Conservation (phyloP, 1,139 yeast genomes). For the Suhomyces chickasaworum region DNA sequence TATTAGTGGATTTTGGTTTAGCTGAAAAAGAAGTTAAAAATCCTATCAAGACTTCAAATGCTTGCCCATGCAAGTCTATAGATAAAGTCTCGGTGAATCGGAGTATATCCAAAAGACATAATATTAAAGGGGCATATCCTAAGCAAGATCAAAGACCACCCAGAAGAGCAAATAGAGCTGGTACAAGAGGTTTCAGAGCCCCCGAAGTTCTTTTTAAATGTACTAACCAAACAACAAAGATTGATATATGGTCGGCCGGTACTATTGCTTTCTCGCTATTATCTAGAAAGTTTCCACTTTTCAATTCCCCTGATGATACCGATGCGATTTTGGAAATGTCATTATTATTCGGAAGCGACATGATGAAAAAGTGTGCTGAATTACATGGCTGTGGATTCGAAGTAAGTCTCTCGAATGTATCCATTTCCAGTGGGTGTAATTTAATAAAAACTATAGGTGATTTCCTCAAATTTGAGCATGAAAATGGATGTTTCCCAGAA, state of each 20-base stretch:
- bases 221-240: constrained; percentile 75
- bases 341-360: constrained; percentile 76
- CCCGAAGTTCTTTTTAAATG: constrained; percentile 92
- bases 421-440: constrained; percentile 30
- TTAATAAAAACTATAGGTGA: constrained; percentile 35
- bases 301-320: constrained; percentile 84
- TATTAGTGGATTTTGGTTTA: constrained; percentile 87
- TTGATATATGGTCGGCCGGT: constrained; percentile 94
- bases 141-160: constrained; percentile 84
- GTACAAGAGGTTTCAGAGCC: constrained; percentile 95
- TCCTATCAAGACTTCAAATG: constrained; percentile 22
- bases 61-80: constrained; percentile 20
- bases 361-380: constrained; percentile 73
- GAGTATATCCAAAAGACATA: constrained; percentile 37
- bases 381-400: constrained; percentile 90
- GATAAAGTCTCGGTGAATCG: constrained; percentile 25
- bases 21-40: constrained; percentile 56
- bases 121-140: constrained; percentile 67
- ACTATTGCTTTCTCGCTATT: constrained; percentile 76
- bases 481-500: constrained; percentile 38
- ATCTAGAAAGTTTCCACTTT: constrained; percentile 77
- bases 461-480: constrained; percentile 35
- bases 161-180: constrained; percentile 94
- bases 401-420: constrained; percentile 41
- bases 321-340: constrained; percentile 89